These are phyloP conservation scores for Cyclotella atomus DNA, from an alignment of 108 stramenopile species.

Conservation along the genomic window DNA sequence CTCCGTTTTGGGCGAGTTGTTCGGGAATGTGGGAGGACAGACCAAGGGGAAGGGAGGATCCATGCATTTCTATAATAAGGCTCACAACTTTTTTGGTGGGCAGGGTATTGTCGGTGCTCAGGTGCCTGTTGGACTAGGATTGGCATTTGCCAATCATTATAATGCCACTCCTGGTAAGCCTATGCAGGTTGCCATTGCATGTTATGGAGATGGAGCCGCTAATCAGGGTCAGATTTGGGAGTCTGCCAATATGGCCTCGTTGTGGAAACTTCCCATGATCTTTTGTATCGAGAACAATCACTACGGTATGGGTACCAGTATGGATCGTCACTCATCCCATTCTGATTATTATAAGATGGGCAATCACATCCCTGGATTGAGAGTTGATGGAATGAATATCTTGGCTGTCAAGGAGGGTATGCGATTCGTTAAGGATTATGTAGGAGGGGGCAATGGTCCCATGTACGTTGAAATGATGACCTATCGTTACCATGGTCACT, in stretches of 20 bases:
- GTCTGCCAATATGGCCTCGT: constrained; percentile 92
- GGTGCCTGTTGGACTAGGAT: constrained; percentile 97
- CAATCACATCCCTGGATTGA: constrained; percentile 96
- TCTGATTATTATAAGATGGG: constrained; percentile 99
- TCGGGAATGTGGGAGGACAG: constrained; percentile 79
- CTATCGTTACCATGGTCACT: constrained; percentile 99
- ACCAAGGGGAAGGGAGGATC: constrained; percentile 98
- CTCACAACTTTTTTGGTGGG: constrained; percentile 97
- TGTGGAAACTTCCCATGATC: constrained; percentile 98
- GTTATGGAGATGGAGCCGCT: constrained; percentile 99
- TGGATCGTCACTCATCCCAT: constrained; percentile 95
- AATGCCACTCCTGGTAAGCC: constrained; percentile 89
- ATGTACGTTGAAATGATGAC: constrained; percentile 99
- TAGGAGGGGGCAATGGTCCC: constrained; percentile 96
- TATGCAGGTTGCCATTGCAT: constrained; percentile 97
- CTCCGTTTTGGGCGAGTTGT: constrained; percentile 90
- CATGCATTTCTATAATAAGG: constrained; percentile 99
- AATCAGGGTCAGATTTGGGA: constrained; percentile 99
- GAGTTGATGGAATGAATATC: constrained; percentile 99
- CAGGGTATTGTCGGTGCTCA: constrained; percentile 99
- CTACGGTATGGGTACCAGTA: constrained; percentile 99
- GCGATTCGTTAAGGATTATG: constrained; percentile 94
- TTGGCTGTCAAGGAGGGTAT: constrained; percentile 96
- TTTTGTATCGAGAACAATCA: constrained; percentile 99
- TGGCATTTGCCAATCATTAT: constrained; percentile 99